Evolutionary conservation across 2,329 filamentous ascomycete species (phyloP), one percentile per base, ranked within the genome.

Genomic region (Purpureocillium takamizusanense): DNA sequence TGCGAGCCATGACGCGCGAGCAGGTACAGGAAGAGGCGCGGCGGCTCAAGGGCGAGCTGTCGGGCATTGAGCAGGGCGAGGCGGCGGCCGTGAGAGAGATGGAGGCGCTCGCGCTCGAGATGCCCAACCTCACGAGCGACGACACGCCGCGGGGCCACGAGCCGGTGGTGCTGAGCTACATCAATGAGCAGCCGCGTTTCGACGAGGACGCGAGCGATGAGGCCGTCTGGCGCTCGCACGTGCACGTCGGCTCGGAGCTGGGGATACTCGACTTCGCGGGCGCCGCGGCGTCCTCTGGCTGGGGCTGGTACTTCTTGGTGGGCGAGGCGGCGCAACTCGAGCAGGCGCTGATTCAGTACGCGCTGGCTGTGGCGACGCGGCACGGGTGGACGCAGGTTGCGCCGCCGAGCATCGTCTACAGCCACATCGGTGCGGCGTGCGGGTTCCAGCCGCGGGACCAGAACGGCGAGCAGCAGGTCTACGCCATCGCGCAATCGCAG

Each of bases 291-390:
- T 81, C 86, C 2, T 86, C 83, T 4, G 92, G 92, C 29, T 98
- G 90, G 90, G 92, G 92, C 2, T 98, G 88, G 86, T 98, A 98
- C 66, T 97, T 88, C 62, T 77, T 98, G 10, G 70, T 86, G n/a
- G 86, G 90, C 55, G 89, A 94, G 54, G 92, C 81, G 8, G 89
- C 89, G 0, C 77, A 92, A 58, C 74, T 98, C n/a, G 92, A 98
- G 63, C 90, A 97, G 56, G 92, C 92, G 0, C 74, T 98, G 3
- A 67, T 97, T 11, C 83, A 90, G 57, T 95, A 94, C 59, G 82
- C 92, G 0, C 71, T 97, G 3, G 70, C 73, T 9, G 76, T 85
- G 2, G 85, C 86, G 8, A 77, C 80, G 40, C 74, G 72, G 35
- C 72, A 77, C 46, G 86, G 86, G 36, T 98, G 88, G 86, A 77